Conservation (phyloP, 768 basidiomycete genomes). For the Boletellus emodensis region DNA sequence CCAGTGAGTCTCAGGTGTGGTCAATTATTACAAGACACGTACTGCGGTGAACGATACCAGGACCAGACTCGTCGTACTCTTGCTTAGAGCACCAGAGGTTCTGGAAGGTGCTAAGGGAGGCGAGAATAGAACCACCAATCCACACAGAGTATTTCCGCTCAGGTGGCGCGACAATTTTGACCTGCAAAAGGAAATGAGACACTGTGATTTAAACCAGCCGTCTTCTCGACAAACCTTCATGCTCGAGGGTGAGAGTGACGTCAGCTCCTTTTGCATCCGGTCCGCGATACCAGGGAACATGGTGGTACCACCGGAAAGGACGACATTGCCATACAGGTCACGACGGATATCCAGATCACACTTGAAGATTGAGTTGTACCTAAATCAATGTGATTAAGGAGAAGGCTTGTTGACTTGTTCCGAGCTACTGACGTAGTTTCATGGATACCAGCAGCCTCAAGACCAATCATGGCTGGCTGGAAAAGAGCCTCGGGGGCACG, state of each 20-base stretch:
- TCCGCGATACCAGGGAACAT: conserved; percentile 98
- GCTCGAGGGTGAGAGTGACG: conserved; percentile 70
- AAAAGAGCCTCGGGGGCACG: conserved; percentile 54
- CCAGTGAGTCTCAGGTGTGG: neutral
- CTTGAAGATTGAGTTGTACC: conserved; percentile 57
- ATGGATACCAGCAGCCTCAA: conserved; percentile 84
- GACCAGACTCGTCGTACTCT: conserved; percentile 86
- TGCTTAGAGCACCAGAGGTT: conserved; percentile 93
- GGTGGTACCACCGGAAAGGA: conserved; percentile 76
- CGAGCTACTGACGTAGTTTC: conserved; percentile 49
- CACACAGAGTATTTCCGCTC: conserved; percentile 96
- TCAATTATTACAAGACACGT: conserved; percentile 23
- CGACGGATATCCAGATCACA: conserved; percentile 67
- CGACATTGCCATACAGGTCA: conserved; percentile 34
- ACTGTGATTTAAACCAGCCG: neutral
- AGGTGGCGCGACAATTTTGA: conserved; percentile 91
- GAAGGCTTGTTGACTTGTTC: neutral
- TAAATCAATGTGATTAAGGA: conserved; percentile 14
- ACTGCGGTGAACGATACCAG: conserved; percentile 79
- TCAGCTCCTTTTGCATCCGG: conserved; percentile 94
- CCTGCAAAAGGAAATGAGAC: conserved; percentile 33
- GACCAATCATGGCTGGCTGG: conserved; percentile 55
- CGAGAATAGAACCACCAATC: conserved; percentile 85
- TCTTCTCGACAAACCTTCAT: conserved; percentile 59
- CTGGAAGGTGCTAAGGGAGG: conserved; percentile 93